Evolutionary conservation across 768 basidiomycete genomes (phyloP), one percentile per base, ranked within the genome.

Genomic region (Suillus clintonianus): DNA sequence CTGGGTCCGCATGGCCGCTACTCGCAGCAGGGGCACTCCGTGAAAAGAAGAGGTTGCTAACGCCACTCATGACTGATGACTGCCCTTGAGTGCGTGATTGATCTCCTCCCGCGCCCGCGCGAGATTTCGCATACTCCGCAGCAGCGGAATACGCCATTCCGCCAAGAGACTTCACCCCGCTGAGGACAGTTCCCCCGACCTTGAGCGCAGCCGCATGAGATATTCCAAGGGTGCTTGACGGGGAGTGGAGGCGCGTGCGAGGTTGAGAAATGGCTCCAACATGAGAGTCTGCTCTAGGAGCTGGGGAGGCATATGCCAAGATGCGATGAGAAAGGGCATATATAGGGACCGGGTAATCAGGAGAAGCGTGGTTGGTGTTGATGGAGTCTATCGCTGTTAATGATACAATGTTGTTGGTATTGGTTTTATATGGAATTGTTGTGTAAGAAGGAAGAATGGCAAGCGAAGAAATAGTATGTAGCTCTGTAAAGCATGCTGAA

Each of bases 311-410:
- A 67, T 83, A 90, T 5, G 87, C 89, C 15, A 92, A 78, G 30
- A 92, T 82, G 11, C 89, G 86, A 41, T 80, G 74, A 14, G 87
- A 87, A 22, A 89, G 77, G 4, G 87, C 80, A 70, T 85, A 90
- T 11, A 89, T 75, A 1, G 90, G 85, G n/a, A 68, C 74, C 14
- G 50, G 55, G 60, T 17, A 62, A 61, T 68, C 63, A 61, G 69
- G 65, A 36, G 22, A 57, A 62, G 36, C 19, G 8, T 58, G 17
- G 59, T 58, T 41, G 39, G 61, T 57, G 53, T 59, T 57, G 59
- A 41, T 57, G 45, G 61, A 43, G 62, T 77, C 74, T 76, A 79
- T 68, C 64, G 67, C 70, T 70, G 74, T 67, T 77, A 74, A 66
- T 77, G 73, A 78, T 82, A 81, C 77, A 79, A 43, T 72, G 70